Percentiles rank a stretch among this genome's conserved stretches.
Evolutionary conservation across 176 grass and related monocot genomes (phyloP).

Genomic region (Lolium multiflorum): DNA sequence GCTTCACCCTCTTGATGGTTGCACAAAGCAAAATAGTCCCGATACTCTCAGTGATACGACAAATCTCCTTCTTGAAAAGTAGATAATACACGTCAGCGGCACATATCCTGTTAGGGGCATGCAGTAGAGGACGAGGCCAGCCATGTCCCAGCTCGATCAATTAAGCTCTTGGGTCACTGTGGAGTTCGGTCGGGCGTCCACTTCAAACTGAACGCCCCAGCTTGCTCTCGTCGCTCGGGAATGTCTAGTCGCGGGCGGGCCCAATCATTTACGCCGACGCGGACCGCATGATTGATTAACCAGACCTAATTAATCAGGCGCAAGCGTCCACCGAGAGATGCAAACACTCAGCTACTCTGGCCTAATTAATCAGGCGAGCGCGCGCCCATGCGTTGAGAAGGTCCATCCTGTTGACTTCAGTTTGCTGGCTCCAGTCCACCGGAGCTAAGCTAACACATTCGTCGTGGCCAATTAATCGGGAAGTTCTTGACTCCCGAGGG

Average conservation of each 20-base stretch:
- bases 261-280: conserved; percentile 36
- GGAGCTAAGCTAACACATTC: too few relatives aligned
- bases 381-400: too few relatives aligned
- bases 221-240: conserved; percentile 19
- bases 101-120: neutral
- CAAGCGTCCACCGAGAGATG: conserved; percentile 15
- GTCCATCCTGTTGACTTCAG: too few relatives aligned
- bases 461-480: neutral
- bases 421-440: too few relatives aligned
- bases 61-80: neutral
- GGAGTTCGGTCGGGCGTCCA: conserved; percentile 51
- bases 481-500: conserved; percentile 28
- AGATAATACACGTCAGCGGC: neutral
- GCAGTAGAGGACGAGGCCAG: neutral
- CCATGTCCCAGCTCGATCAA: neutral
- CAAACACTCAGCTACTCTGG: neutral
- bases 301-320: conserved; percentile 52
- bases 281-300: conserved; percentile 40
- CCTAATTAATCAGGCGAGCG: too few relatives aligned
- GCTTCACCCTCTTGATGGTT: too few relatives aligned
- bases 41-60: too few relatives aligned
- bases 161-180: conserved; percentile 10
- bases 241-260: conserved; percentile 21
- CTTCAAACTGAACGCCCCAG: neutral
- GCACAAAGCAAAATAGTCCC: too few relatives aligned